Percentiles rank a stretch among this genome's conserved stretches.
phyloP scores from a whole-genome alignment of 495 filamentous ascomycete genomes.

The Penicillium coprophilum region DNA sequence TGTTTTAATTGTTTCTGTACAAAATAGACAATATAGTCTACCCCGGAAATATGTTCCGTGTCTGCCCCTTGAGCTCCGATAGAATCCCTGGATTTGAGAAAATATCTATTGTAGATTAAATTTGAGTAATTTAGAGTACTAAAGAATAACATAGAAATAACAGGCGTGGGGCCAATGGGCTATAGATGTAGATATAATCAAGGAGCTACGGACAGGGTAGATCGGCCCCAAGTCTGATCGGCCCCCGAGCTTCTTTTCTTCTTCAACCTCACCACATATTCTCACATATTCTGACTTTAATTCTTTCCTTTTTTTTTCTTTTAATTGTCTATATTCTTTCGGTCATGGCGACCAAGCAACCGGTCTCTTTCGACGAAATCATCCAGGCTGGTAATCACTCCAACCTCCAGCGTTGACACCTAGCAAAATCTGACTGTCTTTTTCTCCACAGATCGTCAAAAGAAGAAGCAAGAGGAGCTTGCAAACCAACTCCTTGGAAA shows the following conservation, averaged over 20 bases:
- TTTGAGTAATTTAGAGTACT: too few relatives aligned
- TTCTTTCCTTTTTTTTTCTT: background rate
- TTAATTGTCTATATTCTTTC: conserved; percentile 2
- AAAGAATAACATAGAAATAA: background rate
- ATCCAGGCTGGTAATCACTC: conserved; percentile 57
- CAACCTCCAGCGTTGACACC: background rate
- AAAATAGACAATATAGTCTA: background rate
- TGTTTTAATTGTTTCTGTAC: background rate
- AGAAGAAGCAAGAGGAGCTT: conserved; percentile 67
- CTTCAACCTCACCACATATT: background rate
- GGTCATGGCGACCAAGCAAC: conserved; percentile 50
- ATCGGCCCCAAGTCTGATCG: background rate
- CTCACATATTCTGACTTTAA: background rate
- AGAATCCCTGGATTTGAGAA: background rate
- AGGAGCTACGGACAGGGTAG: background rate
- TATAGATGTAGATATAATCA: background rate
- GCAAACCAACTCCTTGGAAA: conserved; percentile 70
- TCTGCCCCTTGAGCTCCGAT: background rate
- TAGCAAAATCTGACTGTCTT: conserved; percentile 9
- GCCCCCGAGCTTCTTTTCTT: background rate
- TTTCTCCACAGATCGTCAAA: conserved; percentile 56
- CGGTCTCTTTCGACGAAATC: conserved; percentile 63
- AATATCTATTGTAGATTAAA: too few relatives aligned
- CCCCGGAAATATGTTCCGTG: background rate
- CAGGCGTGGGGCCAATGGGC: background rate